These are phyloP conservation scores for Allium fistulosum DNA, from an alignment of 106 monocot genomes.

Conservation along the genomic window DNA sequence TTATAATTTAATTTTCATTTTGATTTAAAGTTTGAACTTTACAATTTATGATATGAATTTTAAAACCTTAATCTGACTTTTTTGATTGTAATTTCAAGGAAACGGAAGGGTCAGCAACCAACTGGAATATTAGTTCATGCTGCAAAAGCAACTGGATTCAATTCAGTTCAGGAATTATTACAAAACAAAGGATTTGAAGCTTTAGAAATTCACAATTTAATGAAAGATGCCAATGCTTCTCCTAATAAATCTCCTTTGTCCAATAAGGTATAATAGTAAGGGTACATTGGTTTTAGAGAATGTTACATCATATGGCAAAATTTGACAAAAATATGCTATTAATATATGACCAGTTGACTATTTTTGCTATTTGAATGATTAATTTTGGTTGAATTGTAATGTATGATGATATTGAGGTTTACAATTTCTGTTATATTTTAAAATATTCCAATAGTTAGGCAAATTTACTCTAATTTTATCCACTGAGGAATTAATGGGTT, in stretches of 20 bases:
- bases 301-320: no score
- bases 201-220: not conserved
- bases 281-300: no score
- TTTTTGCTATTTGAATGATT: no score
- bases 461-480: no score
- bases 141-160: slow-evolving; percentile 58
- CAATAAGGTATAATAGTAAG: slow-evolving; percentile 5
- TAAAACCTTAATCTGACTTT: not conserved
- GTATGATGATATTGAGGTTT: no score
- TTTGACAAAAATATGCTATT: no score
- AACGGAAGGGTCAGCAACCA: slow-evolving; percentile 58
- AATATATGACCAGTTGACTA: no score
- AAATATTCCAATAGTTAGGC: no score
- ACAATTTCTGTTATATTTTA: no score
- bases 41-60: no score
- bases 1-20: not conserved
- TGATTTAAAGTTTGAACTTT: not conserved
- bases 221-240: not conserved
- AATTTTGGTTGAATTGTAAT: no score
- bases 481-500: no score
- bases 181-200: not conserved
- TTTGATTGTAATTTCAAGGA: slow-evolving; percentile 28
- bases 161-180: slow-evolving; percentile 59
- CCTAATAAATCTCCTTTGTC: not conserved
- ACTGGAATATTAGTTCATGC: slow-evolving; percentile 64